Conservation (phyloP, 1,284 basidiomycete species). For the Ceratobasidium sp. region DNA sequence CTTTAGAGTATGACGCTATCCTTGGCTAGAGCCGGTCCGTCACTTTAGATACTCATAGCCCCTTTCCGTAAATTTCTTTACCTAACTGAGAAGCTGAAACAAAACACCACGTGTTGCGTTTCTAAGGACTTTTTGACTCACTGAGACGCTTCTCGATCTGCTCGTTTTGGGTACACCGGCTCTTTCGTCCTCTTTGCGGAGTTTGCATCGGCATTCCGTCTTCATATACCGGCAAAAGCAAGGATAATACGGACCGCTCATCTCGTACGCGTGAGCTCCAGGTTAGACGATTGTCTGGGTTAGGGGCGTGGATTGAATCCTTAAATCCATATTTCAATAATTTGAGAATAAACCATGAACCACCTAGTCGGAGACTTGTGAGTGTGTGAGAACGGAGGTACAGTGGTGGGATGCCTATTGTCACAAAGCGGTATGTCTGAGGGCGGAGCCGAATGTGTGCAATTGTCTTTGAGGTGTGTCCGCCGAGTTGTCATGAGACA, state of each 20-base stretch:
- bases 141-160: neutral
- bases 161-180: neutral
- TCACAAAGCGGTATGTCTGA: neutral
- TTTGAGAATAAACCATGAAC: neutral
- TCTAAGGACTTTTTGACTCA: conserved; percentile 1
- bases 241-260: no score
- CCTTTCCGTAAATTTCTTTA: neutral
- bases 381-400: no score
- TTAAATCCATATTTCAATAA: neutral
- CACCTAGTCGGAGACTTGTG: no score
- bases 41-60: neutral
- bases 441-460: neutral
- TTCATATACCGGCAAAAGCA: no score
- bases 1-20: neutral
- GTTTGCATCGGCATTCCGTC: no score
- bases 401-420: no score
- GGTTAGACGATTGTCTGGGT: neutral
- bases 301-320: neutral
- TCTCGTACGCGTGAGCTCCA: neutral
- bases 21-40: neutral
- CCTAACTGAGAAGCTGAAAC: conserved; percentile 10
- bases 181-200: neutral
- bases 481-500: neutral
- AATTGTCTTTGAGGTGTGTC: neutral
- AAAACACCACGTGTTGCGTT: neutral